phyloP scores from a whole-genome alignment of 805 yeast genomes.

The Candida easanensis region DNA sequence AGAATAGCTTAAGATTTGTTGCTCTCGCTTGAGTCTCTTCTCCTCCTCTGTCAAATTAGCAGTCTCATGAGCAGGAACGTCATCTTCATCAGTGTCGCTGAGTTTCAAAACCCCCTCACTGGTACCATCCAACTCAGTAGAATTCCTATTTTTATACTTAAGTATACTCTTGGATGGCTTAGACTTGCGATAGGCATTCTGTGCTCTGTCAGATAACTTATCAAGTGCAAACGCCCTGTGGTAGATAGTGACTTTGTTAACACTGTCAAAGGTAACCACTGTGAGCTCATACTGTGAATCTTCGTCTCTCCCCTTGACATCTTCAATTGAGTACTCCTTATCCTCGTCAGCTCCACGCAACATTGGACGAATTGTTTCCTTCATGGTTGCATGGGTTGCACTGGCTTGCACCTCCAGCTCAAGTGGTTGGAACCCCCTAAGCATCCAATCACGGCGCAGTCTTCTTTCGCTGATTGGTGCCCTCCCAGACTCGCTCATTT shows the following conservation, averaged over 20 bases:
- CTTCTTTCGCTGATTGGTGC: not conserved
- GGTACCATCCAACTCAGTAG: no score
- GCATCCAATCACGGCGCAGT: not conserved
- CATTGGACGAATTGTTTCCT: not conserved
- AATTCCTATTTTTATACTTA: not conserved
- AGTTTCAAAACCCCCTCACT: not conserved
- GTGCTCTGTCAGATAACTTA: not conserved
- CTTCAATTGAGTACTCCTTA: not conserved
- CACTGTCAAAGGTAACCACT: not conserved
- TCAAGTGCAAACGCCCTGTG: not conserved
- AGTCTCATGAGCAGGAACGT: not conserved
- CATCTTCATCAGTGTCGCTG: not conserved
- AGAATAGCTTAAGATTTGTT: not conserved
- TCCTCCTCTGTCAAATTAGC: not conserved
- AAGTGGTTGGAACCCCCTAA: not conserved
- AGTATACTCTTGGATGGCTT: not conserved
- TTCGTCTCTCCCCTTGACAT: not conserved
- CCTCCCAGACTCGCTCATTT: not conserved
- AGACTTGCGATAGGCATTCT: not conserved
- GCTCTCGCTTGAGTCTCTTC: not conserved
- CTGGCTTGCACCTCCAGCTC: not conserved
- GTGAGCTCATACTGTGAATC: not conserved
- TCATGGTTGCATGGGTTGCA: not conserved
- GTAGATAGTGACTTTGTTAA: not conserved
- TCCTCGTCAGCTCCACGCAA: not conserved